Conservation (phyloP, 2,329 filamentous ascomycete species). For the Colletotrichum liriopes region DNA sequence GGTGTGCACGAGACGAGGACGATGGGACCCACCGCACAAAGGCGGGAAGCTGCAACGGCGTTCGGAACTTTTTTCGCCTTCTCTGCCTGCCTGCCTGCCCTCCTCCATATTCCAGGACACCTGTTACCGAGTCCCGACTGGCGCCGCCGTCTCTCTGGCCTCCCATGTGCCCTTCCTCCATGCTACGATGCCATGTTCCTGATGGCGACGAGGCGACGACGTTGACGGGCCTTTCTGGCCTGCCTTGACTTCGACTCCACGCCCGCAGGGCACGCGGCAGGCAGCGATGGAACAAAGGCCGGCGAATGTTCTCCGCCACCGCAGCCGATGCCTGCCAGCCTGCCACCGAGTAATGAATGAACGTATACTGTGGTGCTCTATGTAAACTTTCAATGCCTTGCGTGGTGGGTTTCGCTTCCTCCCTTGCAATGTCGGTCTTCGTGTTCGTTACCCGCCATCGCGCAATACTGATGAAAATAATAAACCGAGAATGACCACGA, state of each 20-base stretch:
- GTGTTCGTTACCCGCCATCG: slow-evolving; percentile 10
- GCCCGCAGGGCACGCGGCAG: background rate
- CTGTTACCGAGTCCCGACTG: background rate
- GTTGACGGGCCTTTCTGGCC: background rate
- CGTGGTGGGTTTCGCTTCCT: background rate
- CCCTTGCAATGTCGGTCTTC: slow-evolving; percentile 3
- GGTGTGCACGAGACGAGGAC: too few relatives aligned
- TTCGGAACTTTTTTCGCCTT: slow-evolving; percentile 13
- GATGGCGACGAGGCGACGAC: too few relatives aligned
- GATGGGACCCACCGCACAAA: background rate
- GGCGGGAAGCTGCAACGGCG: slow-evolving; percentile 31
- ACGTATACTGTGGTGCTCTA: background rate
- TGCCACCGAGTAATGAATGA: background rate
- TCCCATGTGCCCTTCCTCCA: too few relatives aligned
- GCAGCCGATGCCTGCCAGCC: background rate
- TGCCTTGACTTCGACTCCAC: background rate
- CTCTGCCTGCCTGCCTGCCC: background rate
- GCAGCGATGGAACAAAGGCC: background rate
- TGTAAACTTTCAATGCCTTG: background rate
- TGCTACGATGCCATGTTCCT: too few relatives aligned
- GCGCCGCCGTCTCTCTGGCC: background rate
- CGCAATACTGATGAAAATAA: too few relatives aligned
- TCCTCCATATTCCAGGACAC: background rate
- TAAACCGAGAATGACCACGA: too few relatives aligned
- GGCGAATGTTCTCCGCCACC: background rate